A percentile compares a stretch with the other conserved stretches of the same genome.
phyloP scores from a whole-genome alignment of 2,329 filamentous ascomycete genomes.

The Botryotinia calthae region DNA sequence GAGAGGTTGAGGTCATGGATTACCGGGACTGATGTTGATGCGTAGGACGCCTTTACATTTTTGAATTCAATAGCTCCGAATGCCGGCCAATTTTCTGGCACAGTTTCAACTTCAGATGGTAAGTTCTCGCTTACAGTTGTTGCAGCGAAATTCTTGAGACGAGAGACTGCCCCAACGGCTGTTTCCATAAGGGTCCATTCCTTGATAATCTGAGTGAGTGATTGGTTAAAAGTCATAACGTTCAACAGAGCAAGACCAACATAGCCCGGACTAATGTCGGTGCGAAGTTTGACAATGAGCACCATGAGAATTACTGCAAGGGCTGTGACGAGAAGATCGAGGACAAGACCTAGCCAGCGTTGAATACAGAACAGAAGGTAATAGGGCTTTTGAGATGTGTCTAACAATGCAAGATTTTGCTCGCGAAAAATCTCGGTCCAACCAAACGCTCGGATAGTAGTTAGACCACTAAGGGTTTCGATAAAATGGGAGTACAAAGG shows the following conservation, averaged over 20 bases:
- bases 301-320: constrained; percentile 39
- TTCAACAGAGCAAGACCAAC: constrained; percentile 38
- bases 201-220: constrained; percentile 29
- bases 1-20: constrained; percentile 42
- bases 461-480: constrained; percentile 46
- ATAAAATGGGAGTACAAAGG: constrained; percentile 50
- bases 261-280: constrained; percentile 32
- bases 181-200: constrained; percentile 36
- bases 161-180: constrained; percentile 33
- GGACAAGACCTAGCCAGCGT: constrained; percentile 52
- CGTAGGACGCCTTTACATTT: constrained; percentile 37
- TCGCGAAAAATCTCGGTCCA: constrained; percentile 38
- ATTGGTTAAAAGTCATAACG: constrained; percentile 33
- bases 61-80: constrained; percentile 39
- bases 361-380: constrained; percentile 59
- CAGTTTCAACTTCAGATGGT: constrained; percentile 20
- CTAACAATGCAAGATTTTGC: constrained; percentile 47
- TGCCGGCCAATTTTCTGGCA: constrained; percentile 30
- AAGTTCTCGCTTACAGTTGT: constrained; percentile 27
- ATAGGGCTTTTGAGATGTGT: constrained; percentile 55
- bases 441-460: constrained; percentile 47
- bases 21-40: constrained; percentile 27
- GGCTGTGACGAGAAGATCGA: constrained; percentile 31
- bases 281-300: constrained; percentile 39
- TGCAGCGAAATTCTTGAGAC: constrained; percentile 26